phyloP scores from a whole-genome alignment of 179 eudicot species.

The Nepenthes alata region DNA sequence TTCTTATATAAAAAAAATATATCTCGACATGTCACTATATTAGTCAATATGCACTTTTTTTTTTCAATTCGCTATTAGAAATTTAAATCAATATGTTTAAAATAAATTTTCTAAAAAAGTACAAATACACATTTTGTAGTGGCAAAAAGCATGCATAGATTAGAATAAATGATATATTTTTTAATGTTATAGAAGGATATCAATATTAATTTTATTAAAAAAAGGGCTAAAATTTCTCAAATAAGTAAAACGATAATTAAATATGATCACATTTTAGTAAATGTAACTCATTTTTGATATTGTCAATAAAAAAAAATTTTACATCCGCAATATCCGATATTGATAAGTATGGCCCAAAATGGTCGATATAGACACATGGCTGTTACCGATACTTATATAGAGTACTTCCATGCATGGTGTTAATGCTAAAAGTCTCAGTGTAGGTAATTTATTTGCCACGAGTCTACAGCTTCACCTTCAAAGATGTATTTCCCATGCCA shows the following conservation, averaged over 20 bases:
- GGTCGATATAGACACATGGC: neutral
- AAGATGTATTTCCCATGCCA: constrained; percentile 12
- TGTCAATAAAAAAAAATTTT: neutral
- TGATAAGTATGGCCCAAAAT: neutral
- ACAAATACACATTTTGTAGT: neutral
- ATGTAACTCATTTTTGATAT: neutral
- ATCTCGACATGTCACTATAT: neutral
- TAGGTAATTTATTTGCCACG: neutral
- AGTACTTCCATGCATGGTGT: neutral
- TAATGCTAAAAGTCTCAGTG: neutral
- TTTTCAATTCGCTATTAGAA: neutral
- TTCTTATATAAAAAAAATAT: neutral
- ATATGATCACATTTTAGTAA: neutral
- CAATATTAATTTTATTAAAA: no score
- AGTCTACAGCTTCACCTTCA: constrained; percentile 22
- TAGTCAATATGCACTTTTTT: neutral
- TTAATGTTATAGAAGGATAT: no score
- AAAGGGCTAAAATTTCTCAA: no score
- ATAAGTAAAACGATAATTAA: no score
- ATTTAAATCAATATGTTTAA: neutral
- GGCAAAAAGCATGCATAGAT: no score
- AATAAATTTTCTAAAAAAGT: neutral
- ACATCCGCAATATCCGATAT: constrained; percentile 1
- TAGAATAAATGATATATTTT: no score
- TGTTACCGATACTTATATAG: neutral